phyloP scores from a whole-genome alignment of 352 stramenopile species.

The Pythium phragmitis region DNA sequence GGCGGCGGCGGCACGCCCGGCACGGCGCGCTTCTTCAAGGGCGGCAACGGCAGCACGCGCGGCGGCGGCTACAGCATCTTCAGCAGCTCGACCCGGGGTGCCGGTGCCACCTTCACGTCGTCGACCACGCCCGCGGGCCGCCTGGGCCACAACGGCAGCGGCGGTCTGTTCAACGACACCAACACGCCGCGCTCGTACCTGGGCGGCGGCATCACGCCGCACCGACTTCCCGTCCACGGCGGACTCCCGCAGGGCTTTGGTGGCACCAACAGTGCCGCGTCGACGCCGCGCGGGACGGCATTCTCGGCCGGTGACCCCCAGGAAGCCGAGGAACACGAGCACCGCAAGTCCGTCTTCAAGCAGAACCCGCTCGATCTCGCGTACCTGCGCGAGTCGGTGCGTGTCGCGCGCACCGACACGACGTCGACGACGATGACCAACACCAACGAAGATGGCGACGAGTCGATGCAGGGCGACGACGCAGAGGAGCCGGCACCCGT shows the following conservation, averaged over 20 bases:
- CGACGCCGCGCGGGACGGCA: constrained; percentile 9
- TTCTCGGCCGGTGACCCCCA: constrained; percentile 1
- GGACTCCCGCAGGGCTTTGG: constrained; percentile 6
- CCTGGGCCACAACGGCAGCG: constrained; percentile 12
- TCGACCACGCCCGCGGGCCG: constrained; percentile 21
- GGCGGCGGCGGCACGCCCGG: constrained; percentile 16
- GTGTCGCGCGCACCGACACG: constrained; percentile 15
- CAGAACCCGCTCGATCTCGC: constrained; percentile 65
- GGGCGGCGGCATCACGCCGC: constrained; percentile 63
- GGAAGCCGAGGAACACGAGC: constrained; percentile 33
- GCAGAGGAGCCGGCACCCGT: constrained; percentile 2
- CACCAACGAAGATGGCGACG: constrained; percentile 27
- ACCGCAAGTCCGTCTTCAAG: constrained; percentile 67
- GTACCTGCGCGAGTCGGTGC: constrained; percentile 62
- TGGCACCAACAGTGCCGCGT: neutral
- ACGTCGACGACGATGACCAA: constrained; percentile 21
- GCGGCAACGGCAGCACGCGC: constrained; percentile 7
- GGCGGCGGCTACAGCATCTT: constrained; percentile 21
- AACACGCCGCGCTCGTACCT: constrained; percentile 77
- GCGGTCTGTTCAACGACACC: constrained; percentile 53
- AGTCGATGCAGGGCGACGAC: constrained; percentile 12
- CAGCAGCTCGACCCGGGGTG: constrained; percentile 13
- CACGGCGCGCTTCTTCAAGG: constrained; percentile 28
- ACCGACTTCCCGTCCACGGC: neutral
- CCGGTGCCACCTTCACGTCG: constrained; percentile 13